phyloP scores from a whole-genome alignment of 495 filamentous ascomycete genomes.

The Penicillium canariense region DNA sequence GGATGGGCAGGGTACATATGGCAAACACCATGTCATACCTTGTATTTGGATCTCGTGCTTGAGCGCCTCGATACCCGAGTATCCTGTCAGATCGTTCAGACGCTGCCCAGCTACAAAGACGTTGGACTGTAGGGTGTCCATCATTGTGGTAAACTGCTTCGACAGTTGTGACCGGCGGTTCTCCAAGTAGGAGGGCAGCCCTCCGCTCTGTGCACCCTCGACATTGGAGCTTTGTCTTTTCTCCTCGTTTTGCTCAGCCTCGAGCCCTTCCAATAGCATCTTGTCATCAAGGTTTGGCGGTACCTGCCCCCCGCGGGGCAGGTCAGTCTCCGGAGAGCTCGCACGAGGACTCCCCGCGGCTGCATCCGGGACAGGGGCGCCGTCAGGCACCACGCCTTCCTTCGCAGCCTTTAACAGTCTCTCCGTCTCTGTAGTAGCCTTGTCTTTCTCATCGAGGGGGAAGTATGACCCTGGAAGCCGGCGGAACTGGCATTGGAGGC shows the following conservation, averaged over 20 bases:
- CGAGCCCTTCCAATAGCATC: conserved; percentile 7
- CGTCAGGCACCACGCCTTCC: conserved; percentile 20
- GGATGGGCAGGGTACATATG: background rate
- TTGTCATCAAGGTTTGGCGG: conserved; percentile 7
- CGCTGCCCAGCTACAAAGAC: conserved; percentile 80
- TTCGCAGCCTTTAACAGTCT: conserved; percentile 16
- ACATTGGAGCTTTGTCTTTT: background rate
- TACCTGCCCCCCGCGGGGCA: background rate
- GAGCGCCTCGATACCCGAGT: conserved; percentile 85
- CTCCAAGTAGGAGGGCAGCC: conserved; percentile 77
- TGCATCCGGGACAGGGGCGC: conserved; percentile 14
- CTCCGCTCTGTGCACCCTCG: conserved; percentile 17
- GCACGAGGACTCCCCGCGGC: conserved; percentile 24
- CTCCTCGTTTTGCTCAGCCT: conserved; percentile 8
- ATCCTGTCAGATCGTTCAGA: conserved; percentile 91
- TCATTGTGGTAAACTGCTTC: conserved; percentile 70
- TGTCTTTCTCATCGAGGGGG: conserved; percentile 26
- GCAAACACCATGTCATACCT: conserved; percentile 41
- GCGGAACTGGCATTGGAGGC: conserved; percentile 42
- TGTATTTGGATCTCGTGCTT: conserved; percentile 70
- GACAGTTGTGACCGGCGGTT: conserved; percentile 67
- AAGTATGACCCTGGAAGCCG: conserved; percentile 18
- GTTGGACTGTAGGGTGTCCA: conserved; percentile 87
- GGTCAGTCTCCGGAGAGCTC: conserved; percentile 1
- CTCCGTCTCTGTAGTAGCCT: conserved; percentile 15